Evolutionary conservation across 805 yeast species (phyloP), one percentile per base, ranked within the genome.

Genomic region (Candida methanosorbosa): DNA sequence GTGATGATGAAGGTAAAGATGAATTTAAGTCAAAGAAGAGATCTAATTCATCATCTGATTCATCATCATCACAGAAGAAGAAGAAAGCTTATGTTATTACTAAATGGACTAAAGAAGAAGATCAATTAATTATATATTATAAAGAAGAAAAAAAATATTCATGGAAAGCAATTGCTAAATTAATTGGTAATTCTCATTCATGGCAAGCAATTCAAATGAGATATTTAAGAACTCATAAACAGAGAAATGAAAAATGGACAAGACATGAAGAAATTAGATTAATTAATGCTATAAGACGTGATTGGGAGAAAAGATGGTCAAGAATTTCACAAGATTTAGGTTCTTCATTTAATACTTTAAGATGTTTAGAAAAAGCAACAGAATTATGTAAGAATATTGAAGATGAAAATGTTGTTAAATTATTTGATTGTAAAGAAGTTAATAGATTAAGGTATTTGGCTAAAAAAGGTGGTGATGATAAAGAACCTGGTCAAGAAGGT

Each of bases 201-300:
- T 63, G 69, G 69, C 70, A 64, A 43, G 68, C 70, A 2, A 59
- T 66, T 24, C 72, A 66, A 44, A 66, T 66, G 71, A 44, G 70
- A 33, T 66, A 66, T 39, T 47, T 66, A 29, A 52, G 71, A 9
- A 50, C 57, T 26, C 61, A 63, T 36, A 61, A 61, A 37, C 46
- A 58, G 8, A 44, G 67, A 21, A 50, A 54, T 31, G 59, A 48
- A 16, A 43, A 45, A 21, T 59, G 66, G 63, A 49, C 62, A 13
- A 40, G 54, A 23, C 50, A 45, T 21, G 64, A 66, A 51, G 61
- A 51, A 27, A 34, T 48, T 4, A 50, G 48, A 32, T 42, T 65
- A 25, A 40, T 56, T 15, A 45, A 46, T 28, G 53, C 53, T 2
- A 44, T 65, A 23, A 42, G 54, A 17, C 49, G 53, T 19, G 70